A percentile compares a stretch with the other conserved stretches of the same genome.
phyloP scores from a whole-genome alignment of 257 asterid genomes.

The Rauvolfia tetraphylla region DNA sequence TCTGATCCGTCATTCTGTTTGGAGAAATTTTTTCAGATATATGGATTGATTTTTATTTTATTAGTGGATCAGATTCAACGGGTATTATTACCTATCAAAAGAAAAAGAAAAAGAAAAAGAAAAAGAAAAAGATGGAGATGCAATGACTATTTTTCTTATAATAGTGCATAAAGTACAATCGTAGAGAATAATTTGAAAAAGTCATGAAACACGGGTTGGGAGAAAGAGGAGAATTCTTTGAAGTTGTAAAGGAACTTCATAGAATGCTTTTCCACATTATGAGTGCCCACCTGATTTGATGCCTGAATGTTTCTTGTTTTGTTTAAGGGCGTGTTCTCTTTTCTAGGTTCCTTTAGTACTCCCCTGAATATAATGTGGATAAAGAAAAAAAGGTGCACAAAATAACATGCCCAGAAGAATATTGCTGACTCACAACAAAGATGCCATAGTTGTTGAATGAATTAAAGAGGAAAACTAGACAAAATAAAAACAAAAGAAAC shows the following conservation, averaged over 20 bases:
- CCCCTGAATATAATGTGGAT: too few relatives aligned
- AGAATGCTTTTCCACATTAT: constrained; percentile 28
- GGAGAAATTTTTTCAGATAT: neutral
- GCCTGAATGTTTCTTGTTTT: neutral
- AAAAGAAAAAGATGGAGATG: too few relatives aligned
- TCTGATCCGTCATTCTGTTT: neutral
- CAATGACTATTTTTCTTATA: too few relatives aligned
- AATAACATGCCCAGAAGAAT: constrained; percentile 8
- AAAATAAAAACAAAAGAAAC: too few relatives aligned
- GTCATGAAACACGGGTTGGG: neutral
- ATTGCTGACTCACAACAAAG: constrained; percentile 15
- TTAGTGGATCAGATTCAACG: too few relatives aligned
- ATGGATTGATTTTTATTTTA: too few relatives aligned
- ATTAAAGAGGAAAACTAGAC: neutral
- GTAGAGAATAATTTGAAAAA: neutral
- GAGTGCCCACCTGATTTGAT: neutral
- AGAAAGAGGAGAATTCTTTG: constrained; percentile 12
- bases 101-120: too few relatives aligned
- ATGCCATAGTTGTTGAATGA: neutral
- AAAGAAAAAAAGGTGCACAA: constrained; percentile 3
- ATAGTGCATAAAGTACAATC: too few relatives aligned
- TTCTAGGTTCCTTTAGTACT: neutral
- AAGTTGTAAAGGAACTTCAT: constrained; percentile 27
- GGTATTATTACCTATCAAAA: too few relatives aligned
- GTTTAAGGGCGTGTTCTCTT: neutral